Conservation (phyloP, 345 rosid genomes). For the Populus euphratica region DNA sequence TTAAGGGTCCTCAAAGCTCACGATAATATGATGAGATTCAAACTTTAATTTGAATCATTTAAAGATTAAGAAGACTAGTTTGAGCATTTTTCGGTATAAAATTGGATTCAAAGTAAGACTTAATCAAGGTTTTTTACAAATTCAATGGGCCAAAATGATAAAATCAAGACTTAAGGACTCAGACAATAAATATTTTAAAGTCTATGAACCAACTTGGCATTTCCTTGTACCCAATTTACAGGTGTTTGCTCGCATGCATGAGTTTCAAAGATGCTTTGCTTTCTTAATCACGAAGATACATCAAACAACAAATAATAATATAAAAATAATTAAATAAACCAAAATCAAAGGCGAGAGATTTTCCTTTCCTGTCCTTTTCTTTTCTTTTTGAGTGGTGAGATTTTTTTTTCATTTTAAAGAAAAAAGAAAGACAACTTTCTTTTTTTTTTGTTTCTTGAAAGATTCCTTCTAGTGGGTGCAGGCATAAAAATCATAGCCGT, state of each 20-base stretch:
- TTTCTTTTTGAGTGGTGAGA: too few relatives aligned
- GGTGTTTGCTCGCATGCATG: background rate
- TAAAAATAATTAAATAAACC: background rate
- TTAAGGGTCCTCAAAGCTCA: background rate
- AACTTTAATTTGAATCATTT: too few relatives aligned
- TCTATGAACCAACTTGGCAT: background rate
- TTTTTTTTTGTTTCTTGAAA: background rate
- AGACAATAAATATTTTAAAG: background rate
- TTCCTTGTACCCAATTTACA: background rate
- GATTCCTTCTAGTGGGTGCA: background rate
- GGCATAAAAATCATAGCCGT: too few relatives aligned
- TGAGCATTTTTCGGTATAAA: too few relatives aligned
- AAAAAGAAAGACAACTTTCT: too few relatives aligned
- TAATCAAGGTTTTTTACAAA: too few relatives aligned
- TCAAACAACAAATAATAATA: background rate
- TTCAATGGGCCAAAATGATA: background rate
- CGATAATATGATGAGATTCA: too few relatives aligned
- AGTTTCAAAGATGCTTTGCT: background rate
- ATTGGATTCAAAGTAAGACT: too few relatives aligned
- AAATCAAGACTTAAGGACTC: background rate
- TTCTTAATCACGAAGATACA: background rate
- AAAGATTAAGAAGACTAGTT: too few relatives aligned
- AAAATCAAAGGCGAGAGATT: too few relatives aligned
- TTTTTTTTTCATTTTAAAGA: too few relatives aligned
- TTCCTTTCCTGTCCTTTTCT: too few relatives aligned